Percentiles rank a stretch among this genome's conserved stretches.
Conservation (phyloP, 2,329 filamentous ascomycete species). For the Trichoderma sp. region DNA sequence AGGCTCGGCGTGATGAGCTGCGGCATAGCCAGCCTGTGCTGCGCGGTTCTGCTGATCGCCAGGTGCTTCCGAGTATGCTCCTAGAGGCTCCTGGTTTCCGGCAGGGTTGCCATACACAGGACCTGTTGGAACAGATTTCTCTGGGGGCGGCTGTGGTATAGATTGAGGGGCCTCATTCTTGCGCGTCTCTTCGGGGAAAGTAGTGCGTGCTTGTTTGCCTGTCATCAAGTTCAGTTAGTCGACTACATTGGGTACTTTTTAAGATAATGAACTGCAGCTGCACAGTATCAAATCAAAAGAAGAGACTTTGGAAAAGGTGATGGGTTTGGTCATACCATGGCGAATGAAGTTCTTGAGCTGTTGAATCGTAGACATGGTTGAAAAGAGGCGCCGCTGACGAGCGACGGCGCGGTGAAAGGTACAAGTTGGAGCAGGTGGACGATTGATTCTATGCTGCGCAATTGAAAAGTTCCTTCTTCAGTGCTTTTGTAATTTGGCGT, state of each 20-base stretch:
- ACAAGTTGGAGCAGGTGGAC: background rate
- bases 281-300: background rate
- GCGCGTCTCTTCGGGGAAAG: slow-evolving; percentile 52
- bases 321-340: slow-evolving; percentile 60
- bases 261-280: background rate
- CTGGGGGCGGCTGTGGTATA: slow-evolving; percentile 53
- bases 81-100: slow-evolving; percentile 49
- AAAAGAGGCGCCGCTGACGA: slow-evolving; percentile 25
- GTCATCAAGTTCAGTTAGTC: slow-evolving; percentile 23
- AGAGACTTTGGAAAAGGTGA: background rate
- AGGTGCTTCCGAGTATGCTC: slow-evolving; percentile 64
- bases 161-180: slow-evolving; percentile 53
- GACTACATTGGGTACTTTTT: background rate
- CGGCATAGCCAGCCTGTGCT: slow-evolving; percentile 66
- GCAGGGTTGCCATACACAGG: slow-evolving; percentile 41
- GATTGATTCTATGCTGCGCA: background rate
- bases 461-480: background rate
- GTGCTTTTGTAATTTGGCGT: background rate
- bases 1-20: slow-evolving; percentile 63
- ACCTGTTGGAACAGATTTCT: slow-evolving; percentile 57
- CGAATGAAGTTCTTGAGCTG: slow-evolving; percentile 98
- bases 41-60: slow-evolving; percentile 64
- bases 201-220: slow-evolving; percentile 85
- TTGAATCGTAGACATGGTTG: slow-evolving; percentile 73
- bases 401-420: slow-evolving; percentile 23